Base-by-base conservation (phyloP, 768 basidiomycete genomes). In the Porpolomopsis calyptriformis region DNA sequence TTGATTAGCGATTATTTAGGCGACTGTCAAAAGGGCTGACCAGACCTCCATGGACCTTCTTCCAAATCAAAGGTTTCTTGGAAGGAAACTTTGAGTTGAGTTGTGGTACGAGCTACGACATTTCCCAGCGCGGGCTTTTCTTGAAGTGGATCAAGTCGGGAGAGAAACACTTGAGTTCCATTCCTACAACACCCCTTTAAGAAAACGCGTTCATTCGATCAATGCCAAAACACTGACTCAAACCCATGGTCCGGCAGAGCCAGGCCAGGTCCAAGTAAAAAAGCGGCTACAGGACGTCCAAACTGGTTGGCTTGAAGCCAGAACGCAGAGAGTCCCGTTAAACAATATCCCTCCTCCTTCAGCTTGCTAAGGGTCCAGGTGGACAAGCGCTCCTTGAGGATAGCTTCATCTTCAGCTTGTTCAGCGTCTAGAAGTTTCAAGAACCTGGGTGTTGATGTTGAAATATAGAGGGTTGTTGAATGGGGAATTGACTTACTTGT, bases 101-200 rank as follows among this genome's bases (percentile, higher is more conserved):
- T 74, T 1, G 69, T 56, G 1, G 70, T 70, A 37, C 60, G 57
- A 3, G 71, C 64, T 18, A 83, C 58, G 18, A 85, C 70, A 9
- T 72, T 72, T 0, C 83, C 87, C 14, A 69, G 67, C 4, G 70
- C 52, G 10, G 77, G 71, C 1, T 60, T 53, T 40, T 85, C 78
- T 47, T 64, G 60, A 4, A 82, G 60, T 0, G 86, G 88, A 55
- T 86, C 76, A 6, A 71, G 44, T 8, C 71, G 74, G 3, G 75
- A 83, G 16, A 88, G 59, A 3, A 88, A 62, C 1, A 90, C 72
- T 49, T 80, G 77, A 0, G 76, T 76, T 3, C 88, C 87, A 41
- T 75, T 77, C 49, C 87, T 90, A 46, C n/a, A 25, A 43, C 33
- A 18, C 5, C 12, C 6, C 6, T n/a, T 42, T n/a, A n/a, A n/a